Evolutionary conservation across 352 stramenopile genomes (phyloP).

Genomic region (Elongisporangium senticosum): DNA sequence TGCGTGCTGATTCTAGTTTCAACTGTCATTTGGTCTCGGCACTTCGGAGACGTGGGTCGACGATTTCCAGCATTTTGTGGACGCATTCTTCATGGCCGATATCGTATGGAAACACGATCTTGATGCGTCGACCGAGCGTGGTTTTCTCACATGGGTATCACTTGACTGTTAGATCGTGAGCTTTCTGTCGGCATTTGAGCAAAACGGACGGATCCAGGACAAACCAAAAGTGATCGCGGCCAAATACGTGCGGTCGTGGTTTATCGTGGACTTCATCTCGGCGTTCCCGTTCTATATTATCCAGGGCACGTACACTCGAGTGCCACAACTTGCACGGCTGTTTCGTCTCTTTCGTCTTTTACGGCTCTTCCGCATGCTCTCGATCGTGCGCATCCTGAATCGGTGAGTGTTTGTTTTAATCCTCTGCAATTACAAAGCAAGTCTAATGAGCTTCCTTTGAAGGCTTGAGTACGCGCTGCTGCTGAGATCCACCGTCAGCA

Average conservation of each 20-base stretch:
- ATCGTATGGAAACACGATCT: conserved; percentile 34
- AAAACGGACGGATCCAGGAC: conserved; percentile 49
- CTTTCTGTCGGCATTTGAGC: conserved; percentile 66
- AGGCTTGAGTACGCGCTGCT: conserved; percentile 68
- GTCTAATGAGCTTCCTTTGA: neutral
- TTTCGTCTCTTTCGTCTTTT: conserved; percentile 65
- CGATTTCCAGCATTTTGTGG: conserved; percentile 48
- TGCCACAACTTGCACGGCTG: conserved; percentile 52
- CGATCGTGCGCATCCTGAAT: conserved; percentile 67
- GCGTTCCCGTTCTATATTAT: conserved; percentile 71
- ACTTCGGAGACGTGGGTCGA: conserved; percentile 26
- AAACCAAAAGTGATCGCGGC: conserved; percentile 33
- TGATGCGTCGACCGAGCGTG: neutral
- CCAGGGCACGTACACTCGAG: conserved; percentile 47
- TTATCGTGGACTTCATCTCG: conserved; percentile 67
- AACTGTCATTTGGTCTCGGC: conserved; percentile 47
- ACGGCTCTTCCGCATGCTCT: conserved; percentile 60
- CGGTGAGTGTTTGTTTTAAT: conserved; percentile 12
- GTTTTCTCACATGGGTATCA: neutral
- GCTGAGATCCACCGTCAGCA: conserved; percentile 69
- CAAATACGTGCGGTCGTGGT: conserved; percentile 70
- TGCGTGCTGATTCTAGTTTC: conserved; percentile 39
- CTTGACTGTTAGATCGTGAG: conserved; percentile 36
- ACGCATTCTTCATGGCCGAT: conserved; percentile 67
- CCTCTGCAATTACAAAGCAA: neutral